These are phyloP conservation scores for Bertia moriformis DNA, from an alignment of 2,329 filamentous ascomycete genomes.

Conservation along the genomic window DNA sequence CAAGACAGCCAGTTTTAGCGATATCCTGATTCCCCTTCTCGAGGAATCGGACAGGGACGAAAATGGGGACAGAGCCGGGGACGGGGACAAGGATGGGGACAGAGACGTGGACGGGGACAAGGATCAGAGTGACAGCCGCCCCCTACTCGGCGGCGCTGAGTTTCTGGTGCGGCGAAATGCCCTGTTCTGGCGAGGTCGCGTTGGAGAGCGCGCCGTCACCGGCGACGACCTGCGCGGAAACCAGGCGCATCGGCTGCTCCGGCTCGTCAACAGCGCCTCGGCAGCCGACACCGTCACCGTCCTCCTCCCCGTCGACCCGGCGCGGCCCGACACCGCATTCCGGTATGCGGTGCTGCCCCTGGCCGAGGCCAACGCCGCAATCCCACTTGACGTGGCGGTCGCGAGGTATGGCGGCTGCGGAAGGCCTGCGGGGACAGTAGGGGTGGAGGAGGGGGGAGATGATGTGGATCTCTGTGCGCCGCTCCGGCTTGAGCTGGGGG, in stretches of 20 bases:
- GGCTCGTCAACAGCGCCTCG: constrained; percentile 48
- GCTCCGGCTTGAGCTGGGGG: constrained; percentile 34
- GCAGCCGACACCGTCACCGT: constrained; percentile 31
- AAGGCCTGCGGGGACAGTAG: constrained; percentile 24
- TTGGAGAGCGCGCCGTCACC: constrained; percentile 34
- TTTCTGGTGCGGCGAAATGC: background rate
- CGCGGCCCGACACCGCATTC: constrained; percentile 23
- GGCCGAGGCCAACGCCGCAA: constrained; percentile 32
- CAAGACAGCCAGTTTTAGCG: constrained; percentile 58
- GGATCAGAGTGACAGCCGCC: constrained; percentile 44
- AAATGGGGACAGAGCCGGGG: constrained; percentile 39
- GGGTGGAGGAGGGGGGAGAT: too few relatives aligned
- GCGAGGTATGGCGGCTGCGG: constrained; percentile 41
- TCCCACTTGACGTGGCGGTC: constrained; percentile 44
- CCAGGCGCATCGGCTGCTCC: constrained; percentile 58
- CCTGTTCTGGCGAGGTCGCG: constrained; percentile 65
- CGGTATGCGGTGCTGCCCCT: constrained; percentile 38
- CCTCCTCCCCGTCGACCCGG: constrained; percentile 31
- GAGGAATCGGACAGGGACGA: constrained; percentile 14
- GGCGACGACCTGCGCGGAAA: constrained; percentile 47
- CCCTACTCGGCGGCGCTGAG: too few relatives aligned
- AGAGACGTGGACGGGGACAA: constrained; percentile 29
- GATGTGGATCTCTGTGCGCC: constrained; percentile 17
- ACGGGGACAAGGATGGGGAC: constrained; percentile 30
- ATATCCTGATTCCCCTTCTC: constrained; percentile 59